Conservation (phyloP, 2,329 filamentous ascomycete species). For the Cercospora nicotianae region DNA sequence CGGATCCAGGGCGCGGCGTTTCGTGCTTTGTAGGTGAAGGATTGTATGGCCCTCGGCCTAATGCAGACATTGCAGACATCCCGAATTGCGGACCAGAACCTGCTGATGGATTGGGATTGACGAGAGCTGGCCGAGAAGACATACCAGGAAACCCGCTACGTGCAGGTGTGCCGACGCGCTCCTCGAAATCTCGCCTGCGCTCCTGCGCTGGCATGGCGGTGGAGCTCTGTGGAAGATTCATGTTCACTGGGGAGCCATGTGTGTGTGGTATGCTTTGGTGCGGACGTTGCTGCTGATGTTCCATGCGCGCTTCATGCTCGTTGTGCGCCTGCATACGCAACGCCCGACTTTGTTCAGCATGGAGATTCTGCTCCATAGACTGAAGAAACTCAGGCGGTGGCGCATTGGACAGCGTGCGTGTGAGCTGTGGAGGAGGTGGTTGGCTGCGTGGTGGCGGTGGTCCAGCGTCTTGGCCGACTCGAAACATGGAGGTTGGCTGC, state of each 20-base stretch:
- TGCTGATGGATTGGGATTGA: conserved; percentile 23
- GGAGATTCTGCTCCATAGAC: conserved; percentile 27
- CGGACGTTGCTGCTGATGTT: conserved; percentile 27
- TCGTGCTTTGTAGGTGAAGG: conserved; percentile 38
- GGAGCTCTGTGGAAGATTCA: conserved; percentile 16
- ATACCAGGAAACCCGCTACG: conserved; percentile 24
- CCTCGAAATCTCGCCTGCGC: conserved; percentile 34
- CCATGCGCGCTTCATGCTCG: conserved; percentile 32
- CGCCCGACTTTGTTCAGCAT: conserved; percentile 36
- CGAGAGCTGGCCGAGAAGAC: conserved; percentile 22
- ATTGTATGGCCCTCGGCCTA: conserved; percentile 29
- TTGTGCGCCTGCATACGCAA: conserved; percentile 30
- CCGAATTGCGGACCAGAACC: conserved; percentile 17
- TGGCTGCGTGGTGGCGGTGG: conserved; percentile 28
- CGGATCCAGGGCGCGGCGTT: conserved; percentile 34
- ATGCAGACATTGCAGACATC: conserved; percentile 23
- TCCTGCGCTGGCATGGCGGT: conserved; percentile 28
- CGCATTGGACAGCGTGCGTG: conserved; percentile 24
- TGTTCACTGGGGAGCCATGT: conserved; percentile 35
- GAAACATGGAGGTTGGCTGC: conserved; percentile 21
- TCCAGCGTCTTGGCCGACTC: conserved; percentile 25
- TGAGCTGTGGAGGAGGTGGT: conserved; percentile 26
- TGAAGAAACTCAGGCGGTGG: conserved; percentile 29
- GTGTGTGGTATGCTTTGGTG: conserved; percentile 24
- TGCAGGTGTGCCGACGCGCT: conserved; percentile 34